Percentiles rank a stretch among this genome's conserved stretches.
Evolutionary conservation across 2,329 filamentous ascomycete species (phyloP).

Genomic region (Acephala macrosclerotiorum): DNA sequence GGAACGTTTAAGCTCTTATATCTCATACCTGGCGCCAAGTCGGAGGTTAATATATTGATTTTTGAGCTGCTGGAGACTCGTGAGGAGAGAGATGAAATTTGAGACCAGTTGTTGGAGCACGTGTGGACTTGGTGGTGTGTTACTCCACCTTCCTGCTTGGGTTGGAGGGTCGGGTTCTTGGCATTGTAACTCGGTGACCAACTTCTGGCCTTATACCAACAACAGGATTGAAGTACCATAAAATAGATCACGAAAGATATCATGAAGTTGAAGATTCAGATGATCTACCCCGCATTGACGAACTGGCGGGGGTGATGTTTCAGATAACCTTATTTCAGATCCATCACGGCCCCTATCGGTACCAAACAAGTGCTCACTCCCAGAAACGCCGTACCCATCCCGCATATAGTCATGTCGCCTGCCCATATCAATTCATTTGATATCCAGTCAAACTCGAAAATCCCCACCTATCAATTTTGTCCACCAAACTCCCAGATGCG

Average conservation of each 20-base stretch:
- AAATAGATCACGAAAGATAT: neutral
- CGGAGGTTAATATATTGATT: neutral
- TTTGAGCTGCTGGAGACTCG: slow-evolving; percentile 6
- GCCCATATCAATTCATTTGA: too few relatives aligned
- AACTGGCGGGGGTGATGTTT: neutral
- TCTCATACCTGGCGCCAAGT: neutral
- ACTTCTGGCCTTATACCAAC: too few relatives aligned
- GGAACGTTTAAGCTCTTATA: neutral
- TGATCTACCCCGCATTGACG: neutral
- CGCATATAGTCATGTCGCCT: too few relatives aligned
- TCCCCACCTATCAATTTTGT: slow-evolving; percentile 27
- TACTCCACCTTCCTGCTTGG: slow-evolving; percentile 17
- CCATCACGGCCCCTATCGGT: too few relatives aligned
- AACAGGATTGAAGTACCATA: too few relatives aligned
- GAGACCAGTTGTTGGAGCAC: slow-evolving; percentile 12
- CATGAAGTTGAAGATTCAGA: neutral
- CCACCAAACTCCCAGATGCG: slow-evolving; percentile 20
- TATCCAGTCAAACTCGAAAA: slow-evolving; percentile 29
- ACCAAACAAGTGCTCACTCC: too few relatives aligned
- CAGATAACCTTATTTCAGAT: neutral
- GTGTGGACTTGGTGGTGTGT: slow-evolving; percentile 2
- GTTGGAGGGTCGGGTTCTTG: neutral
- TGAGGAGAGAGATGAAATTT: neutral
- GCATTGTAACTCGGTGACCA: neutral
- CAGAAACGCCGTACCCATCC: neutral